Evolutionary conservation across 495 filamentous ascomycete species (phyloP).

Genomic region (Penicillium nucicola): DNA sequence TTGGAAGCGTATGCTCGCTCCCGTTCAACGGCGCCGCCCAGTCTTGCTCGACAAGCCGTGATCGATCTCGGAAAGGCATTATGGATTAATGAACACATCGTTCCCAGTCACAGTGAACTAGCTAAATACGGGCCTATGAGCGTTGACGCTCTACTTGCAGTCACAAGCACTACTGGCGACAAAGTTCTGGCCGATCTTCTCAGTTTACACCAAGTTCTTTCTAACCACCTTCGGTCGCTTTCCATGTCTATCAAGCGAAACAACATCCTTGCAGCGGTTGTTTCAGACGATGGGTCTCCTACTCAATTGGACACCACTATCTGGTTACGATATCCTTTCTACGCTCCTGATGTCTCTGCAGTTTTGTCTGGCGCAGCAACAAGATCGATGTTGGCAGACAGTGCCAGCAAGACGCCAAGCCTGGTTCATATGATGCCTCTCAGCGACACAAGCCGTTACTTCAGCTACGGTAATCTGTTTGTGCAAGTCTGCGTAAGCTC

Average conservation of each 20-base stretch:
- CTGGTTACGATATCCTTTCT: slow-evolving; percentile 69
- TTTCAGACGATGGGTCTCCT: slow-evolving; percentile 45
- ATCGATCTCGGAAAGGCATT: slow-evolving; percentile 77
- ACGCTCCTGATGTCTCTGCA: slow-evolving; percentile 63
- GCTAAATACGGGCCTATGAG: slow-evolving; percentile 44
- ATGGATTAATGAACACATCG: slow-evolving; percentile 71
- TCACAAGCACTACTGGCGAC: slow-evolving; percentile 47
- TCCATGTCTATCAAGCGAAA: slow-evolving; percentile 80
- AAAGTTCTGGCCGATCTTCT: slow-evolving; percentile 44
- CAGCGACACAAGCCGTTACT: slow-evolving; percentile 64
- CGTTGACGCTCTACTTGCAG: slow-evolving; percentile 40
- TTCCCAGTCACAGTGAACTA: slow-evolving; percentile 52
- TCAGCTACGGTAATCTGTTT: slow-evolving; percentile 72
- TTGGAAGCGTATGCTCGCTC: slow-evolving; percentile 69
- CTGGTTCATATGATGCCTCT: slow-evolving; percentile 69
- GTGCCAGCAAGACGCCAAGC: slow-evolving; percentile 33
- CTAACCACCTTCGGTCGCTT: slow-evolving; percentile 65
- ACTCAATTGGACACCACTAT: slow-evolving; percentile 69
- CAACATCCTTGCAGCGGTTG: slow-evolving; percentile 60
- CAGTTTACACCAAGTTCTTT: slow-evolving; percentile 51
- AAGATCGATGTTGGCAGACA: slow-evolving; percentile 43
- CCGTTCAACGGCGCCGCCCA: slow-evolving; percentile 36
- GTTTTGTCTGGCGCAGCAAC: slow-evolving; percentile 61
- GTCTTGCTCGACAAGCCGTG: slow-evolving; percentile 59
- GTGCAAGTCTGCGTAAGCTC: slow-evolving; percentile 68